phyloP scores from a whole-genome alignment of 371 early-diverging fungal genomes.

The Blyttiomyces sp. region DNA sequence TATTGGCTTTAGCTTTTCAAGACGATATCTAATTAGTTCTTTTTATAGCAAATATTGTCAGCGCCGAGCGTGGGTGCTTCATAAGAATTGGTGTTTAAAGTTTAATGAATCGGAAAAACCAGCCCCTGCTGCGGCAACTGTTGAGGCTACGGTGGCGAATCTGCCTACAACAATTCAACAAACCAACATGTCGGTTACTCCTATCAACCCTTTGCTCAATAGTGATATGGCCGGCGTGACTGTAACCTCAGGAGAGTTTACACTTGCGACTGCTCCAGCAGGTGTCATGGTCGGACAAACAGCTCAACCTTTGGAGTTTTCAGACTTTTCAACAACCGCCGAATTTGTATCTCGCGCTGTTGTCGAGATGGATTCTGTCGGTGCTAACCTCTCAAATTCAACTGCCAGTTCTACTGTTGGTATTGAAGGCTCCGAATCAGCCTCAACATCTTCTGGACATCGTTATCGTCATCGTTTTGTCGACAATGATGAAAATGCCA shows the following conservation, averaged over 20 bases:
- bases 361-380: neutral
- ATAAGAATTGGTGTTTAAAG: constrained; percentile 38
- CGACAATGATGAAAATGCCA: neutral
- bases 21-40: neutral
- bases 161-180: too few species aligned
- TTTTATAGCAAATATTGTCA: constrained; percentile 29
- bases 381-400: too few species aligned
- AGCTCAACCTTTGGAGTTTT: too few species aligned
- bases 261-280: neutral
- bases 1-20: neutral
- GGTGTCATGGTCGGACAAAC: too few species aligned
- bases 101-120: too few species aligned
- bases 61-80: constrained; percentile 26
- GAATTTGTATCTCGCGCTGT: too few species aligned
- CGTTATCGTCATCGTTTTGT: neutral
- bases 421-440: neutral
- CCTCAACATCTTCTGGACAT: neutral
- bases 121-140: too few species aligned
- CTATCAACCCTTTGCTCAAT: too few species aligned
- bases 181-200: too few species aligned
- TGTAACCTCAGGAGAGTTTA: neutral
- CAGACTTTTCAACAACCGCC: too few species aligned
- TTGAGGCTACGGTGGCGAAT: constrained; percentile 2
- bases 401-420: neutral
- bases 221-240: neutral